These are phyloP conservation scores for Ambrosiella cleistominuta DNA, from an alignment of 2,329 filamentous ascomycete species.

Conservation along the genomic window DNA sequence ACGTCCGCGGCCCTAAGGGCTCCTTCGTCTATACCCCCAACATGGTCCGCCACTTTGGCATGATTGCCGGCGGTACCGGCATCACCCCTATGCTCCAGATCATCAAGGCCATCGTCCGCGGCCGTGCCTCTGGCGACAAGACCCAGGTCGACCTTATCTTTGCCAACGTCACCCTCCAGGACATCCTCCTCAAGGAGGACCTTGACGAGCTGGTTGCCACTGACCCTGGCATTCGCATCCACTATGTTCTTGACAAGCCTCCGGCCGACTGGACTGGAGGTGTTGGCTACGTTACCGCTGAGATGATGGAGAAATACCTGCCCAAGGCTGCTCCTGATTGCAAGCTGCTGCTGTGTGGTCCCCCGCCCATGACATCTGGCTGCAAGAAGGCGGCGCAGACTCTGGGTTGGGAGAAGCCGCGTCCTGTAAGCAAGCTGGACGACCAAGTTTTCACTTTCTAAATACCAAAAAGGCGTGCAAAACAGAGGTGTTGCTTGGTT, in stretches of 20 bases:
- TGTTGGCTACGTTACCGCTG: constrained; percentile 83
- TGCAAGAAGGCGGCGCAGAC: constrained; percentile 91
- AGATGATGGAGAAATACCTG: constrained; percentile 80
- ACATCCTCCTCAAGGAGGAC: constrained; percentile 87
- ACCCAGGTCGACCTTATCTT: constrained; percentile 92
- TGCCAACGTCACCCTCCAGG: constrained; percentile 82
- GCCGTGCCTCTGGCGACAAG: constrained; percentile 58
- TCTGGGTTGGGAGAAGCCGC: constrained; percentile 80
- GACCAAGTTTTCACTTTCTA: constrained; percentile 94
- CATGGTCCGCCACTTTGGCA: constrained; percentile 90
- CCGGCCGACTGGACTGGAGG: constrained; percentile 82
- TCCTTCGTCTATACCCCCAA: constrained; percentile 96
- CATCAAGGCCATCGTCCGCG: constrained; percentile 73
- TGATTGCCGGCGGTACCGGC: constrained; percentile 94
- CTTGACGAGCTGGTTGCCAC: constrained; percentile 61
- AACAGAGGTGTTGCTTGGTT: too few relatives aligned
- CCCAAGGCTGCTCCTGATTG: constrained; percentile 71
- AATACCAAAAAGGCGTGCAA: constrained; percentile 4
- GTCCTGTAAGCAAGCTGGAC: constrained; percentile 89
- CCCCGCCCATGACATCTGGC: constrained; percentile 88
- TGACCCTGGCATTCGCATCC: constrained; percentile 66
- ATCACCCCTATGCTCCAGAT: constrained; percentile 98
- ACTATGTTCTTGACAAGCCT: constrained; percentile 95
- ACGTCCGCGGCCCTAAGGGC: constrained; percentile 85
- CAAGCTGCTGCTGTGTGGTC: constrained; percentile 88